These are phyloP conservation scores for Zasmidium cellare DNA, from an alignment of 2,329 filamentous ascomycete species.

Conservation along the genomic window DNA sequence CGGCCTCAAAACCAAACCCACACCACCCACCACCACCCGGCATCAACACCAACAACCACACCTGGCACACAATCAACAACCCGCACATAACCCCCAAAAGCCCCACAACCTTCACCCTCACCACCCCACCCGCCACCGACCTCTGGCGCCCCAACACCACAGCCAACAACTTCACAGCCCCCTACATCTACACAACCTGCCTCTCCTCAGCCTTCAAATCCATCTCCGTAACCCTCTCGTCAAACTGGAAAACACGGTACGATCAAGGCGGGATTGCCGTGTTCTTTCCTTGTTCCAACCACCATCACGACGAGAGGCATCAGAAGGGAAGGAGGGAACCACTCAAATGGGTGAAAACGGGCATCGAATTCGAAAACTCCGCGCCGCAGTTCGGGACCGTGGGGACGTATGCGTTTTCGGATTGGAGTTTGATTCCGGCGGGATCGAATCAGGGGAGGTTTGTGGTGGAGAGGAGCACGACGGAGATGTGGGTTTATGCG, in stretches of 20 bases:
- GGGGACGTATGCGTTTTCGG: slow-evolving; percentile 14
- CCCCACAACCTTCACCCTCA: slow-evolving; percentile 18
- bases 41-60: too few relatives aligned
- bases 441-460: slow-evolving; percentile 14
- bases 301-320: background rate
- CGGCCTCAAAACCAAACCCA: too few relatives aligned
- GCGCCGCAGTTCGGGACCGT: slow-evolving; percentile 17
- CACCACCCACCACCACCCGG: background rate
- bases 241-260: slow-evolving; percentile 17
- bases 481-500: slow-evolving; percentile 68
- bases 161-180: slow-evolving; percentile 19
- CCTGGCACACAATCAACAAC: slow-evolving; percentile 16
- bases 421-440: slow-evolving; percentile 17
- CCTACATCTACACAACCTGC: slow-evolving; percentile 19
- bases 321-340: background rate
- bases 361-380: slow-evolving; percentile 17
- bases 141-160: slow-evolving; percentile 17
- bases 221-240: slow-evolving; percentile 14
- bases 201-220: slow-evolving; percentile 8
- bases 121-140: slow-evolving; percentile 17
- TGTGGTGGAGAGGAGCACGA: slow-evolving; percentile 42
- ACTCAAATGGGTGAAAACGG: slow-evolving; percentile 16
- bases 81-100: slow-evolving; percentile 11
- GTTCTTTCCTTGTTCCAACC: slow-evolving; percentile 7
- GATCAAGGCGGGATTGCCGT: slow-evolving; percentile 20